These are phyloP conservation scores for Suhomyces prunicola DNA, from an alignment of 805 yeast genomes.

Conservation along the genomic window DNA sequence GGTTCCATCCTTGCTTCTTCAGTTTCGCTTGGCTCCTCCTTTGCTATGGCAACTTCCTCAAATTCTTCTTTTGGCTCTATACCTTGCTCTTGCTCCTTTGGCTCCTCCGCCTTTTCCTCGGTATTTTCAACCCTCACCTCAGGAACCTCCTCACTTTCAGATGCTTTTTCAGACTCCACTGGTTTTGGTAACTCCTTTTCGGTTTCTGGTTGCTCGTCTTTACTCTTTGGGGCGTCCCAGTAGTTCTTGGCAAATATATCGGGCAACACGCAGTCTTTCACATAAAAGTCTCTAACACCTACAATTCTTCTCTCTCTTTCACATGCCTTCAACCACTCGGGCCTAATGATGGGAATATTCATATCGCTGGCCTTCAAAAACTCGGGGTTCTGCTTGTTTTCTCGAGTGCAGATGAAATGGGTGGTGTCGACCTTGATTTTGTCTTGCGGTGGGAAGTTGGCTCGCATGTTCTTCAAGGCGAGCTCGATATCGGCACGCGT, in stretches of 20 bases:
- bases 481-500: conserved; percentile 53
- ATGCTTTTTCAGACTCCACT: no score
- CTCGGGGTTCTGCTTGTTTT: conserved; percentile 62
- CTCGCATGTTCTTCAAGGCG: conserved; percentile 70
- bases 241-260: conserved; percentile 41
- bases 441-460: conserved; percentile 65
- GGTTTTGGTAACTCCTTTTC: neutral
- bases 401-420: conserved; percentile 73
- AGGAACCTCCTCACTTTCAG: neutral
- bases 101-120: neutral
- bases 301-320: conserved; percentile 84
- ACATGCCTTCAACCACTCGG: conserved; percentile 96
- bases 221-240: conserved; percentile 15
- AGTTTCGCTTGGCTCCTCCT: neutral
- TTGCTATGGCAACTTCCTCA: neutral
- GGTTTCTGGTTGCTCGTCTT: neutral
- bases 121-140: neutral
- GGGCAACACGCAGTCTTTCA: conserved; percentile 51
- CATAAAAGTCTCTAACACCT: conserved; percentile 85
- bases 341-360: conserved; percentile 91
- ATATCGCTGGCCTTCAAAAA: conserved; percentile 75
- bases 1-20: neutral
- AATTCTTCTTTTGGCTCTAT: neutral
- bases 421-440: conserved; percentile 87
- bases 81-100: neutral